These are phyloP conservation scores for Sambucus nigra DNA, from an alignment of 129 eudicot genomes.

Conservation along the genomic window DNA sequence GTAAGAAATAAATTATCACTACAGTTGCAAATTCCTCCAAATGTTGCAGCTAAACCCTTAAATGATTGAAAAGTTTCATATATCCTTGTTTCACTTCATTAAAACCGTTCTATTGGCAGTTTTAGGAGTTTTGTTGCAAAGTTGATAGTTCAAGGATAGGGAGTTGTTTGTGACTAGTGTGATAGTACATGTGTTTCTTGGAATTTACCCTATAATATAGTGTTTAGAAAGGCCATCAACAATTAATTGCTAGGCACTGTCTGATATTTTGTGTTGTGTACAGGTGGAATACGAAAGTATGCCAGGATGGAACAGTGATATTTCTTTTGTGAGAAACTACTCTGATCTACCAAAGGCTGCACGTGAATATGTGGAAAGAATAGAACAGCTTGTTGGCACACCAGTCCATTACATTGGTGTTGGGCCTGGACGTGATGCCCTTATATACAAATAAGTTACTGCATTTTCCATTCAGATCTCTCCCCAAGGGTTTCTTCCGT, in stretches of 20 bases:
- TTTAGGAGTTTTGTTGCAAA: too few relatives aligned
- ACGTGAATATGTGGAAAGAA: slow-evolving; percentile 66
- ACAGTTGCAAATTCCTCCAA: too few relatives aligned
- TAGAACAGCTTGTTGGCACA: slow-evolving; percentile 84
- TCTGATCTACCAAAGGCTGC: slow-evolving; percentile 89
- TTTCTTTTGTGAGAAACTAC: slow-evolving; percentile 63
- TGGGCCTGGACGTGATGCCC: slow-evolving; percentile 99
- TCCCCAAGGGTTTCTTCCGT: background rate
- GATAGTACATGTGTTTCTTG: background rate
- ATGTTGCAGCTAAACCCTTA: too few relatives aligned
- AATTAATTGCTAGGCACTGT: background rate
- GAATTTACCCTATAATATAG: too few relatives aligned
- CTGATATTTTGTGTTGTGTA: slow-evolving; percentile 5
- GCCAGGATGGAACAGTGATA: slow-evolving; percentile 96
- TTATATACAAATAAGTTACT: slow-evolving; percentile 60
- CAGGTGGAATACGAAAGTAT: slow-evolving; percentile 88
- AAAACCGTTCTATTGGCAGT: too few relatives aligned
- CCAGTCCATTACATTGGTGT: slow-evolving; percentile 89
- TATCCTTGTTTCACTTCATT: too few relatives aligned
- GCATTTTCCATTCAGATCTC: background rate
- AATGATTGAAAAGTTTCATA: too few relatives aligned
- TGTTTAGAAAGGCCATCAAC: background rate
- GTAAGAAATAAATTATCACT: too few relatives aligned
- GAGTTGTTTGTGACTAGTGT: too few relatives aligned
- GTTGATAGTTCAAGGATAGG: too few relatives aligned